Conservation (phyloP, 2,329 filamentous ascomycete species). For the Ambrosiella cleistominuta region DNA sequence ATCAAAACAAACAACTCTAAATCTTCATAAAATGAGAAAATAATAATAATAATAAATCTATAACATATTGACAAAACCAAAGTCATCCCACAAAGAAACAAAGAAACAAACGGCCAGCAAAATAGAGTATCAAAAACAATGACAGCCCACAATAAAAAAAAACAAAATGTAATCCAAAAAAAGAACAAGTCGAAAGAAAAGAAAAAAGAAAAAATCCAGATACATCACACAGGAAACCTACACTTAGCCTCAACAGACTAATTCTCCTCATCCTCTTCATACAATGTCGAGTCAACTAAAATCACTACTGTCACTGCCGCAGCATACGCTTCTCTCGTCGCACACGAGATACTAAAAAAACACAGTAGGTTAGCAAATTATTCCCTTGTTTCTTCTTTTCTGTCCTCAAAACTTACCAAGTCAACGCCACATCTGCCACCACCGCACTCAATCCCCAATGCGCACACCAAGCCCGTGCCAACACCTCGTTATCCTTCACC, state of each 20-base stretch:
- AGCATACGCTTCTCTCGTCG: constrained; percentile 58
- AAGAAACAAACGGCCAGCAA: not conserved
- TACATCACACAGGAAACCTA: not conserved
- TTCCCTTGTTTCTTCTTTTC: not conserved
- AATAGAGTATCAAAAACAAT: not conserved
- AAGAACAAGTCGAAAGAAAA: not conserved
- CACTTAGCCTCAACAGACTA: not conserved
- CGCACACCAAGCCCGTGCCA: constrained; percentile 60
- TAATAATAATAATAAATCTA: not conserved
- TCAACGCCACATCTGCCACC: constrained; percentile 49
- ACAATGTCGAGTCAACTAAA: constrained; percentile 34
- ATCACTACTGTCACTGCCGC: constrained; percentile 57
- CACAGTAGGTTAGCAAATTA: not conserved
- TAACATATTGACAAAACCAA: too few relatives aligned
- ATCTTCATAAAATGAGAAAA: not conserved
- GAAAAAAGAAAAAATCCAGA: not conserved
- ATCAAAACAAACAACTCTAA: not conserved
- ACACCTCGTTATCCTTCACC: constrained; percentile 56
- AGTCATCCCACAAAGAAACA: not conserved
- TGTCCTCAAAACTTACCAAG: constrained; percentile 33
- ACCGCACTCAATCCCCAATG: constrained; percentile 58
- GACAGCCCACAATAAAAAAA: not conserved
- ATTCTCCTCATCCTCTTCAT: constrained; percentile 10
- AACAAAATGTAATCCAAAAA: not conserved
- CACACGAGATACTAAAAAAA: constrained; percentile 47